Evolutionary conservation across 345 rosid species (phyloP), one percentile per base, ranked within the genome.

Genomic region (Brassica rapa): DNA sequence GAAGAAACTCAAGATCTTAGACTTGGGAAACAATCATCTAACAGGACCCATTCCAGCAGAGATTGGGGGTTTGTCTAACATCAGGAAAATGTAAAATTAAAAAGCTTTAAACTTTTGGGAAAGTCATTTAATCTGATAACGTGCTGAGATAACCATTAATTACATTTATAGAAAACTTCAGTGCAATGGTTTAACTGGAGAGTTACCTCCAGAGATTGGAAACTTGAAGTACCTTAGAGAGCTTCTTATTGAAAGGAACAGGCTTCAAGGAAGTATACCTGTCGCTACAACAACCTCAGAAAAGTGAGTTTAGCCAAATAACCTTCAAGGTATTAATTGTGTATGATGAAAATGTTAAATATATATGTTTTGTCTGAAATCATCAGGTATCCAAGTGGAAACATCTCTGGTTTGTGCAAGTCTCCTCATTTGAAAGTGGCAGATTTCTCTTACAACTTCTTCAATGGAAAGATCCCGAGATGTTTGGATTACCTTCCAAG

Each of bases 131-230:
- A 53, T 77, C 53, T 0, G 1, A 25, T 51, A 23, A 46, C 68
- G 55, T 46, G 14, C 69, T 66, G 14, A 73, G 49, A 49, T n/a
- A 5, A 49, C 19, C 15, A n/a, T 14, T 49, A 41, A 41, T 41
- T 41, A 49, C 56, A 15, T 37, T 11, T 9, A 61, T 88, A 96
- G 99, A 87, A 89, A 93, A 85, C 95, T 96, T 72, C 91, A 91
- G 86, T 89, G 91, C 71, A 96, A 96, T 84, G 95, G 97, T 57
- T 89, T 96, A 75, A 89, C 87, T 2, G 99, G 99, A 30, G 83
- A 62, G 64, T 49, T 93, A 68, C 99, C 98, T 67, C 68, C 85
- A 46, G 97, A 88, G 84, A 82, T 96, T 61, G 92, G 97, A 65
- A 86, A 90, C 73, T 84, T 93, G 83, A 89, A 81, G 80, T 19